Conservation (phyloP, 768 basidiomycete genomes). For the Dioszegia crocea region DNA sequence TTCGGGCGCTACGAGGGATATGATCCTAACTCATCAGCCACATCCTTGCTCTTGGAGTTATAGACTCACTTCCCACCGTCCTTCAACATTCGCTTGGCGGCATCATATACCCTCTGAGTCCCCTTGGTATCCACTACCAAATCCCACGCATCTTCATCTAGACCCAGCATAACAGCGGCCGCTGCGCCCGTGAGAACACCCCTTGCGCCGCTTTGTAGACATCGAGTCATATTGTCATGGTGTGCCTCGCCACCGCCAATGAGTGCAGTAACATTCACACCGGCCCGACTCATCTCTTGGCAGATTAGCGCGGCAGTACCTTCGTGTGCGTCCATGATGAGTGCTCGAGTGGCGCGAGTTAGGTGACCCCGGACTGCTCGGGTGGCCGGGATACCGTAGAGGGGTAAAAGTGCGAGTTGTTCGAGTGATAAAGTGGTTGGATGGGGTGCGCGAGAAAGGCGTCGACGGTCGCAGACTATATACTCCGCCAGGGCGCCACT, state of each 20-base stretch:
- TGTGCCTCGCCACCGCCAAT: slow-evolving; percentile 52
- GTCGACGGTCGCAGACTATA: slow-evolving; percentile 72
- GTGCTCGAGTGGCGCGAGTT: slow-evolving; percentile 52
- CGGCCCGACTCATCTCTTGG: slow-evolving; percentile 67
- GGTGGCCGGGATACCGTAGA: slow-evolving; percentile 74
- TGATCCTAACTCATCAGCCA: slow-evolving; percentile 6
- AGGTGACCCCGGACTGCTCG: slow-evolving; percentile 71
- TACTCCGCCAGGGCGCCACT: slow-evolving; percentile 86
- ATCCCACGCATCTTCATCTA: slow-evolving; percentile 59
- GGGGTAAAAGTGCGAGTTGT: slow-evolving; percentile 73
- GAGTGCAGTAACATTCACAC: slow-evolving; percentile 74
- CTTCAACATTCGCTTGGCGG: slow-evolving; percentile 61
- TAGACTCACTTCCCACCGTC: slow-evolving; percentile 50
- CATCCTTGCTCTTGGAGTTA: too few relatives aligned
- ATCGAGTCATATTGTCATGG: slow-evolving; percentile 53
- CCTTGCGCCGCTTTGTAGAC: slow-evolving; percentile 68
- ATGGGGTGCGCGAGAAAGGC: slow-evolving; percentile 68
- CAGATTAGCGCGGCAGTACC: slow-evolving; percentile 68
- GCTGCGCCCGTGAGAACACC: slow-evolving; percentile 64
- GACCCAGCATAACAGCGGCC: slow-evolving; percentile 58
- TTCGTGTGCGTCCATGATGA: slow-evolving; percentile 58
- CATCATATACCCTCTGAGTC: slow-evolving; percentile 73
- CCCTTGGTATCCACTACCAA: slow-evolving; percentile 79
- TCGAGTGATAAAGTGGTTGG: slow-evolving; percentile 59
- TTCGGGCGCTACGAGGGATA: slow-evolving; percentile 5